These are phyloP conservation scores for Stylonectria norvegica DNA, from an alignment of 2,329 filamentous ascomycete genomes.

Conservation along the genomic window DNA sequence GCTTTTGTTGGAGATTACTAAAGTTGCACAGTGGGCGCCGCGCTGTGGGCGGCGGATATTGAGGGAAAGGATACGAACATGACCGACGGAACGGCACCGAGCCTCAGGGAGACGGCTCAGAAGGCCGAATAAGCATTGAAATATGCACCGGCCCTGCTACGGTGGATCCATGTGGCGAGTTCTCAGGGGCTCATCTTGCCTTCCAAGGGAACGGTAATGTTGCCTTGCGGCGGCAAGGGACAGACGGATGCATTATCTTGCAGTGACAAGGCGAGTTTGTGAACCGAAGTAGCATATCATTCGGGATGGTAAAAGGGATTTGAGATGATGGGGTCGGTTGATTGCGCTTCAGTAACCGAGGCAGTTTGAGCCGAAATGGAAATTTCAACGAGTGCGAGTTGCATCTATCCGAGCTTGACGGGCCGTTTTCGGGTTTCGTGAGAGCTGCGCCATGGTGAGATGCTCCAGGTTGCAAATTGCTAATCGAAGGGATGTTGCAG, in stretches of 20 bases:
- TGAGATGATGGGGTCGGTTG: constrained; percentile 1
- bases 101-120: constrained; percentile 46
- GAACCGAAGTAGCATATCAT: constrained; percentile 1
- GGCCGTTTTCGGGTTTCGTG: constrained; percentile 2
- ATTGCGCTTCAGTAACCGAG: not conserved
- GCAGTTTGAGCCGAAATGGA: constrained; percentile 6
- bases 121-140: constrained; percentile 40
- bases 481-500: not conserved
- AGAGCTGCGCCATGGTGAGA: not conserved
- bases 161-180: too few species aligned
- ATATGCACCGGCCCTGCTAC: not conserved
- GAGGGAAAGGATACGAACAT: constrained; percentile 55
- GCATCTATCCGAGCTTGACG: not conserved
- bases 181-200: too few species aligned
- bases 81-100: constrained; percentile 49
- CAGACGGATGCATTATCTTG: not conserved
- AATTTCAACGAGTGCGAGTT: not conserved
- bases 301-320: not conserved
- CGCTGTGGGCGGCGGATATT: constrained; percentile 89
- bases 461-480: not conserved
- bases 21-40: constrained; percentile 66
- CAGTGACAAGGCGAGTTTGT: not conserved
- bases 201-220: too few species aligned
- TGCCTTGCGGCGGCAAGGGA: too few species aligned
- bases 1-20: constrained; percentile 3